Evolutionary conservation across 1,139 yeast species (phyloP).

Genomic region (Kazachstania sp.): DNA sequence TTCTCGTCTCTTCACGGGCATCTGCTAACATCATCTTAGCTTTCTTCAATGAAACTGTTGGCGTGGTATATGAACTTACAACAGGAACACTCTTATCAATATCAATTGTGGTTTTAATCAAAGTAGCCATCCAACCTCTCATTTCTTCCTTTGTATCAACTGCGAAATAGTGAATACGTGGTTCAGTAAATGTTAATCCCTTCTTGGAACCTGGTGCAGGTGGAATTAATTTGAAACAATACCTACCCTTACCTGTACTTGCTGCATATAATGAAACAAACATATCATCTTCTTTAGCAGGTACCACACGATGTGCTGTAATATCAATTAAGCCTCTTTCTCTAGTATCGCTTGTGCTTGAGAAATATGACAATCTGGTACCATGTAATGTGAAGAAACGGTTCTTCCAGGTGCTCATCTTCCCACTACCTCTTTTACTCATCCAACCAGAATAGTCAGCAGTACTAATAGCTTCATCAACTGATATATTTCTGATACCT

Average conservation of each 20-base stretch:
- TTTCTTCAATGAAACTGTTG: conserved; percentile 76
- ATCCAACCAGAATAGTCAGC: conserved; percentile 90
- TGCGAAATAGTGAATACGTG: conserved; percentile 91
- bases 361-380: conserved; percentile 82
- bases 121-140: conserved; percentile 92
- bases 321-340: conserved; percentile 94
- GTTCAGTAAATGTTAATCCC: conserved; percentile 93
- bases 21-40: conserved; percentile 83
- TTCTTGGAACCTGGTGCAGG: conserved; percentile 97
- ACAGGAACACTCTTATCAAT: conserved; percentile 90
- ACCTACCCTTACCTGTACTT: conserved; percentile 84
- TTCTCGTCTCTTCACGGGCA: conserved; percentile 64
- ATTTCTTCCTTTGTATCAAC: conserved; percentile 86
- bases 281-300: conserved; percentile 65
- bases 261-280: conserved; percentile 83
- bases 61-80: conserved; percentile 89
- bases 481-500: conserved; percentile 71
- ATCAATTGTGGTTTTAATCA: conserved; percentile 93
- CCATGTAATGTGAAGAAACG: conserved; percentile 88
- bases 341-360: conserved; percentile 65
- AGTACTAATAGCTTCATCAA: conserved; percentile 66
- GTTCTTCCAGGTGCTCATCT: conserved; percentile 85
- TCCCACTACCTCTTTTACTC: conserved; percentile 80
- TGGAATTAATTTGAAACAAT: conserved; percentile 86
- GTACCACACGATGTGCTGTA: conserved; percentile 86